Base-by-base conservation (phyloP, 768 basidiomycete genomes). In the Kwoniella mangroviensis region DNA sequence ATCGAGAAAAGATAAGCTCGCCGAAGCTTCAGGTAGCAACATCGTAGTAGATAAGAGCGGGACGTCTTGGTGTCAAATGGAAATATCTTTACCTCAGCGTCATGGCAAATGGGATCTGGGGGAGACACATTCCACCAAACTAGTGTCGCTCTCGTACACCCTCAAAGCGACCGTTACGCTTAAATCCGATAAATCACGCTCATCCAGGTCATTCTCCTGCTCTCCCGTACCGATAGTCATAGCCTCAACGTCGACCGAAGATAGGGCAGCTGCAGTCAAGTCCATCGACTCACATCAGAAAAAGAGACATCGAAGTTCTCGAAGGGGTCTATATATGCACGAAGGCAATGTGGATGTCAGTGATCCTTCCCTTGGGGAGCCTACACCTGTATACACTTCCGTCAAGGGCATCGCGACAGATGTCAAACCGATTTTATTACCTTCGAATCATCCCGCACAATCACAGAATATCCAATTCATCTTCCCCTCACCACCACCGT, bases 321-420 rank as follows among this genome's bases (percentile, higher is more conserved):
- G 79, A 28, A 56, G 76, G 54, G 76, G 79, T 3, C 63, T 80
- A 17, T 80, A 80, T 61, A 80, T 80, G 73, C 79, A 80, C 43
- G 76, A 80, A 49, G 79, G 79, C 10, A 80, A 76, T 13, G 61
- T 71, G 45, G 79, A 80, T 34, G 77, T 80, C 43, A 40, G 60
- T 26, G 69, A 76, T 42, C 74, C 73, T 5, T 53, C n/a, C 15
- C 56, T 66, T 3, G 45, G 43, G 3, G n/a, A 17, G 10, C n/a
- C n/a, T n/a, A 40, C 49, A 21, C 72, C 70, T 10, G n/a, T 69
- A 4, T n/a, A 57, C 24, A 51, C 67, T 3, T 49, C 69, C 13
- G 65, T 75, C 28, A 56, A 55, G 28, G 72, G 70, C 34, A 53
- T 69, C 41, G 65, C 65, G 7, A 64, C 69, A 17, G 71, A 72